These are phyloP conservation scores for Dissophora globulifera DNA, from an alignment of 192 early-diverging fungal species.

Conservation along the genomic window DNA sequence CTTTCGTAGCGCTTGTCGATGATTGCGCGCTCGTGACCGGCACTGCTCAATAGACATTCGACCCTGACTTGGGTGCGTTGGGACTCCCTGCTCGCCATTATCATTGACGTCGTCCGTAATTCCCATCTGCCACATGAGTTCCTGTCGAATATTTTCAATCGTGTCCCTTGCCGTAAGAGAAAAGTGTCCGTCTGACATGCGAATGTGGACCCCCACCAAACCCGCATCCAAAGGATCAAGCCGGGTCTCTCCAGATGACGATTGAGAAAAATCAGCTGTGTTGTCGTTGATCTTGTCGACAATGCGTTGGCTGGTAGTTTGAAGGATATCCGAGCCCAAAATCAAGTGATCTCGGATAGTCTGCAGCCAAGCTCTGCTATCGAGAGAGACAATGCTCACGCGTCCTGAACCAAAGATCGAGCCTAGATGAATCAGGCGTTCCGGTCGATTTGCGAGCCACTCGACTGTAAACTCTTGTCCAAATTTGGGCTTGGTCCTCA, in stretches of 20 bases:
- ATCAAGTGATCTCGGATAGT: constrained; percentile 40
- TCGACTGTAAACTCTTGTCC: constrained; percentile 50
- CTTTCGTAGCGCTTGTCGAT: constrained; percentile 10
- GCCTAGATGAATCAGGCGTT: constrained; percentile 58
- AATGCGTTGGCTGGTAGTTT: constrained; percentile 48
- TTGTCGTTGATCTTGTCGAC: constrained; percentile 54
- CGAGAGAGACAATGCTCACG: constrained; percentile 48
- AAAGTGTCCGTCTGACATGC: constrained; percentile 51
- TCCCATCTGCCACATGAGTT: constrained; percentile 44
- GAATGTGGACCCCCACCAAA: constrained; percentile 47
- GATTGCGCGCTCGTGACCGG: constrained; percentile 17
- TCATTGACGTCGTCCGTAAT: constrained; percentile 9
- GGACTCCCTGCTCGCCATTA: background rate
- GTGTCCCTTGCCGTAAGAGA: constrained; percentile 38
- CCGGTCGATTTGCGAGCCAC: constrained; percentile 45
- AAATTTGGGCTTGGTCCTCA: constrained; percentile 34
- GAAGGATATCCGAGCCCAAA: constrained; percentile 49
- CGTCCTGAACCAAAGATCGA: constrained; percentile 59
- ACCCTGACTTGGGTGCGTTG: background rate
- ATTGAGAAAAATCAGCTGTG: no score
- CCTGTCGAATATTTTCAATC: constrained; percentile 42
- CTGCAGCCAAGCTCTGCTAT: constrained; percentile 25
- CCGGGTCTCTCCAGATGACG: background rate
- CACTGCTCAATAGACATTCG: constrained; percentile 40
- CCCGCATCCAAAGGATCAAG: constrained; percentile 19